Conservation (phyloP, 2,329 filamentous ascomycete species). For the Myotisia sp. region DNA sequence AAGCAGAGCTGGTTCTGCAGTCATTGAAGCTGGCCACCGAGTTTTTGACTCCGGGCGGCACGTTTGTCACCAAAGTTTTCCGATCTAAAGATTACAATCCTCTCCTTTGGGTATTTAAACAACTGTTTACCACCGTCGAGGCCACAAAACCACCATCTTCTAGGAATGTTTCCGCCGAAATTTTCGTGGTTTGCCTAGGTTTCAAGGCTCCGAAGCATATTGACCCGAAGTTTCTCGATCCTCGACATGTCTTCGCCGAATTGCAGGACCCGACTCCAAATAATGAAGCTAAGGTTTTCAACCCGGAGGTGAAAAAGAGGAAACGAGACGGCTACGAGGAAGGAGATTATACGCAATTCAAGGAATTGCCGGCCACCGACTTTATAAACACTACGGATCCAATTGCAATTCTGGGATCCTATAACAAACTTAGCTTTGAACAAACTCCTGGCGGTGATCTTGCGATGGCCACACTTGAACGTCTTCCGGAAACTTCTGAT, state of each 20-base stretch:
- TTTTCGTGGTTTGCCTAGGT: constrained; percentile 91
- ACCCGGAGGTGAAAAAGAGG: constrained; percentile 91
- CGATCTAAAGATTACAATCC: constrained; percentile 94
- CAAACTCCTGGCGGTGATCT: constrained; percentile 72
- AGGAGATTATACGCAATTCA: constrained; percentile 83
- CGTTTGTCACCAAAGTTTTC: constrained; percentile 96
- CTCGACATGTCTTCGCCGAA: constrained; percentile 82
- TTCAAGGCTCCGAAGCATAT: constrained; percentile 91
- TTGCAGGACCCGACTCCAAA: constrained; percentile 74
- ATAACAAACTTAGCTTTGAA: constrained; percentile 72
- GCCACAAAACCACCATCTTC: constrained; percentile 95
- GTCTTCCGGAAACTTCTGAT: constrained; percentile 70
- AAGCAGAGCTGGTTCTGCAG: constrained; percentile 82
- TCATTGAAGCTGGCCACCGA: constrained; percentile 88
- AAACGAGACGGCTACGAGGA: constrained; percentile 98
- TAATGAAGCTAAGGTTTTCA: constrained; percentile 96
- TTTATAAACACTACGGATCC: constrained; percentile 91
- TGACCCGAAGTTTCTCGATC: constrained; percentile 83
- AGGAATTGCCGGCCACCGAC: constrained; percentile 73
- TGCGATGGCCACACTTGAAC: constrained; percentile 69
- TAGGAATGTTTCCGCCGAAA: constrained; percentile 91
- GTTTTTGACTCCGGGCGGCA: constrained; percentile 76
- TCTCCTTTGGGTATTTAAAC: constrained; percentile 92
- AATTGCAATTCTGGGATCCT: constrained; percentile 73
- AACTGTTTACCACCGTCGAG: constrained; percentile 87